Evolutionary conservation across 83 land plant genomes (phyloP), one percentile per base, ranked within the genome.

Genomic region (Picea abies): DNA sequence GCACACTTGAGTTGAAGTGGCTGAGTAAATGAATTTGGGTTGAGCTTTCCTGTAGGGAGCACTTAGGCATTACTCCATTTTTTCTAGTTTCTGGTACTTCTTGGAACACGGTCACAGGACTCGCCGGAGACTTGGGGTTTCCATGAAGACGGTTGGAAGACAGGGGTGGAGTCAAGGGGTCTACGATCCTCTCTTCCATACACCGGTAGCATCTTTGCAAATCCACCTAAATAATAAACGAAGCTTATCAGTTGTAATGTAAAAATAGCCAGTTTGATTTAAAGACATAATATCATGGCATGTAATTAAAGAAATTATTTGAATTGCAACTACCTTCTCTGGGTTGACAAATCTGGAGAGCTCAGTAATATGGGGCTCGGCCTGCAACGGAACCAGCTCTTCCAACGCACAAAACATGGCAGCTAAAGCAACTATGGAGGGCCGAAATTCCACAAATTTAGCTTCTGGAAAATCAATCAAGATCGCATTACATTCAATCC

Each of bases 341-440:
- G 20, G 25, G 2, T 39, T 9, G 47, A 79, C 3, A n/a, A 62
- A 16, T 25, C 15, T 7, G 52, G 16, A 29, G 61, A 81, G 83
- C 32, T 67, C 20, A 79, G 58, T 17, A 44, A 35, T 73, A 35
- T 17, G 66, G 12, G 22, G 52, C 3, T 79, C 4, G 35, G 86
- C 78, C 29, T 79, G 39, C 17, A 68, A 39, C 65, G 83, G 82
- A 22, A 76, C 32, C 76, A 81, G 14, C 49, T 85, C 85, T 22
- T 90, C 88, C 80, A 85, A 37, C 17, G 63, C 67, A 65, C 87
- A 85, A 22, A 41, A 35, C 11, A 90, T 25, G 3, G 88, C 85
- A 19, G 92, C 69, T 5, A 79, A 20, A 4, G 86, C 85, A 25
- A 83, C 20, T 14, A 76, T 75, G 22, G 84, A 83, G n/a, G 90